These are phyloP conservation scores for Microdochium bolleyi DNA, from an alignment of 2,329 filamentous ascomycete species.

Conservation along the genomic window DNA sequence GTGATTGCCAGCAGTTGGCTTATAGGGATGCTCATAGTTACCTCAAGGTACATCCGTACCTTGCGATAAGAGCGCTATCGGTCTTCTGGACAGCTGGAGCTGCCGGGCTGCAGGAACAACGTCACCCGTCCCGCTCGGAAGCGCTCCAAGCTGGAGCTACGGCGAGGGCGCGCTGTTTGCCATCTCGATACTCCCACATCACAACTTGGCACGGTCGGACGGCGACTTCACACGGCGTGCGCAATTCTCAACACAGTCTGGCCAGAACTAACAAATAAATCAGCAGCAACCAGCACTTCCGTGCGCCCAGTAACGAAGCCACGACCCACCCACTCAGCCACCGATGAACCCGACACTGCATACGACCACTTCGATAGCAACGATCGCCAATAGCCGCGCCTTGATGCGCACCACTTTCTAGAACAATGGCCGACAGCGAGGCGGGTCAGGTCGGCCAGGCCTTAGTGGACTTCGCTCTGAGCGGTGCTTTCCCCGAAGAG, in stretches of 20 bases:
- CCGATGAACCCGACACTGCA: no score
- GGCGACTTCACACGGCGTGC: no score
- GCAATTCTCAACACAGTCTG: no score
- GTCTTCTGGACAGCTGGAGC: neutral
- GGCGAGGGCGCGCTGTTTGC: neutral
- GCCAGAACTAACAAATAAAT: no score
- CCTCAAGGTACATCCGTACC: no score
- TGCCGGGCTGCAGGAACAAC: neutral
- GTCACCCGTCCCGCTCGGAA: neutral
- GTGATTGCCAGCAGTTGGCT: no score
- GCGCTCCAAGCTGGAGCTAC: neutral
- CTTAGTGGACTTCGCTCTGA: constrained; percentile 53
- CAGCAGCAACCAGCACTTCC: no score
- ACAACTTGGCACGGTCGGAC: neutral
- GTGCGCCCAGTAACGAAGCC: no score
- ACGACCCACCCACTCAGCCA: no score
- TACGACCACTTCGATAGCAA: no score
- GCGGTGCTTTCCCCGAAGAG: constrained; percentile 39
- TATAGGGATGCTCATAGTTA: no score
- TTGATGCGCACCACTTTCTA: constrained; percentile 1
- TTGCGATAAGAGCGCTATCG: neutral
- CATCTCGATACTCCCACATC: neutral
- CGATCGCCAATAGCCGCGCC: neutral
- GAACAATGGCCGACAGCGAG: constrained; percentile 18
- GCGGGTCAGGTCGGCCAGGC: constrained; percentile 40